Percentiles rank a stretch among this genome's conserved stretches.
These are phyloP conservation scores for Neospora caninum DNA, from an alignment of 169 alveolate genomes.

Conservation along the genomic window DNA sequence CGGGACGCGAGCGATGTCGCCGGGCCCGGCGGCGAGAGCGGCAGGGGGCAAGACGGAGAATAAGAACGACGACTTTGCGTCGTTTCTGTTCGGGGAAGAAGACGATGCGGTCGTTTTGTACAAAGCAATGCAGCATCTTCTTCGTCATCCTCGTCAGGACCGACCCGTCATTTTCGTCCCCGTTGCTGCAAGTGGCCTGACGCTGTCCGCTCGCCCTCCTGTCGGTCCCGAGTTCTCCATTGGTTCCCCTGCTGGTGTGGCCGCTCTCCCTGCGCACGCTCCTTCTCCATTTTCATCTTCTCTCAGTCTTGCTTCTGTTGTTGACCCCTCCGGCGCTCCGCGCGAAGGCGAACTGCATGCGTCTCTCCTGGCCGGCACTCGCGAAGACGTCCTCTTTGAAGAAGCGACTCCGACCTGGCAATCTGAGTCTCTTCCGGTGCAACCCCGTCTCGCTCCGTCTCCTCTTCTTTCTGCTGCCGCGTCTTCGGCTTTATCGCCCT, in stretches of 20 bases:
- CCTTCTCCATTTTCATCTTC: not conserved
- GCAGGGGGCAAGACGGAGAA: not conserved
- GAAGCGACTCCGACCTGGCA: too few relatives aligned
- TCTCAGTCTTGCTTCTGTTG: not conserved
- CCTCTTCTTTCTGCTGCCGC: not conserved
- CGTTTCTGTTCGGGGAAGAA: not conserved
- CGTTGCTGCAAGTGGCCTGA: not conserved
- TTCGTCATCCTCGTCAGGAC: constrained; percentile 8
- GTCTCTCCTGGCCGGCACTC: too few relatives aligned
- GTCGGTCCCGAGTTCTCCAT: not conserved
- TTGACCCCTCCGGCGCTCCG: not conserved
- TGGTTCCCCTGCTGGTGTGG: not conserved
- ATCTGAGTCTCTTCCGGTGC: too few relatives aligned
- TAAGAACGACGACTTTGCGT: not conserved
- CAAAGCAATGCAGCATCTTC: not conserved
- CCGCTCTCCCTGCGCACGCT: not conserved
- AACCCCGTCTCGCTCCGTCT: too few relatives aligned
- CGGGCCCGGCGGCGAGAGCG: not conserved
- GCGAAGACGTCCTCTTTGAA: too few relatives aligned
- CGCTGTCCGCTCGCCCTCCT: not conserved
- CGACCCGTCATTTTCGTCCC: constrained; percentile 4
- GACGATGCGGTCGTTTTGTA: not conserved
- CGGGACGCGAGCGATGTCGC: not conserved
- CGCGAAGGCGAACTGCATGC: too few relatives aligned
- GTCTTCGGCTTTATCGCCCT: not conserved